A percentile compares a stretch with the other conserved stretches of the same genome.
Evolutionary conservation across 106 monocot species (phyloP).

Genomic region (Allium fistulosum): DNA sequence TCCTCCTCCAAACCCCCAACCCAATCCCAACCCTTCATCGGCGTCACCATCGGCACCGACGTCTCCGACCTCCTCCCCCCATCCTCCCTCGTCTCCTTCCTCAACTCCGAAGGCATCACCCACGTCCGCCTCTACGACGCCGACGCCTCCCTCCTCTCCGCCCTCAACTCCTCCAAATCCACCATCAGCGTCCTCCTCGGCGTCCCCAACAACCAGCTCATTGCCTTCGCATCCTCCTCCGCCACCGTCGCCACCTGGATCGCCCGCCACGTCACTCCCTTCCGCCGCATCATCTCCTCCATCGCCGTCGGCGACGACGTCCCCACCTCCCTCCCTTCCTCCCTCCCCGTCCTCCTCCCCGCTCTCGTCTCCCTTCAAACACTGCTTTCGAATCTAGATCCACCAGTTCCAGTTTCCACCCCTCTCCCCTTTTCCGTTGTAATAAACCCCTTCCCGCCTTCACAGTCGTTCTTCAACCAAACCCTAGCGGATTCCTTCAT

Average conservation of each 20-base stretch:
- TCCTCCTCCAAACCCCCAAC: background rate
- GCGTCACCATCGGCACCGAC: conserved; percentile 61
- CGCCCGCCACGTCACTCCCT: conserved; percentile 43
- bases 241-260: conserved; percentile 55
- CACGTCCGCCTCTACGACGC: conserved; percentile 68
- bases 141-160: conserved; percentile 39
- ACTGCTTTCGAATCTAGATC: conserved; percentile 27
- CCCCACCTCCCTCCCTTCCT: conserved; percentile 35
- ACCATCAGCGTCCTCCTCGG: conserved; percentile 41
- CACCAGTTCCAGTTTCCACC: conserved; percentile 46
- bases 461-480: conserved; percentile 87
- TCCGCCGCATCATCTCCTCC: conserved; percentile 37
- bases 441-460: conserved; percentile 82
- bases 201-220: conserved; percentile 65
- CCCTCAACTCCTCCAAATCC: conserved; percentile 30
- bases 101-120: conserved; percentile 49
- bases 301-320: conserved; percentile 60
- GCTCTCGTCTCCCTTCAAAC: conserved; percentile 39
- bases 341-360: conserved; percentile 50
- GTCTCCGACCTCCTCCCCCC: conserved; percentile 44
- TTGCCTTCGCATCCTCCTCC: conserved; percentile 55
- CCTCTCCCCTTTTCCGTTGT: conserved; percentile 56
- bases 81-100: conserved; percentile 34
- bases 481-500: conserved; percentile 37
- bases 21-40: conserved; percentile 41